phyloP scores from a whole-genome alignment of 768 basidiomycete genomes.

The Suillus alpinus region DNA sequence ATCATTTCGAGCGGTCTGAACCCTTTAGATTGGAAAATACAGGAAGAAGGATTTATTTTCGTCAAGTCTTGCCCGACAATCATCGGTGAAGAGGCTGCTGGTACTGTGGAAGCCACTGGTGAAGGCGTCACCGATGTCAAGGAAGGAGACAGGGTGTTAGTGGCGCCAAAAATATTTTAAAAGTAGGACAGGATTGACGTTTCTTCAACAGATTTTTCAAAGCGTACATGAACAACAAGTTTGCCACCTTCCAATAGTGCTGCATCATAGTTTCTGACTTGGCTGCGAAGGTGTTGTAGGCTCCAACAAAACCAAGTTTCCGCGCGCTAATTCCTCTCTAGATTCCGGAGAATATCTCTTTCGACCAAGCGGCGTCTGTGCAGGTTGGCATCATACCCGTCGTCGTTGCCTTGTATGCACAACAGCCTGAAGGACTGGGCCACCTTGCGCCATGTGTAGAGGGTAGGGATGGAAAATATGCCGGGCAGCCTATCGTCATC shows the following conservation, averaged over 20 bases:
- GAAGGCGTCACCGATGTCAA: slow-evolving; percentile 34
- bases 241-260: slow-evolving; percentile 28
- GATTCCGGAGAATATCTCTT: slow-evolving; percentile 36
- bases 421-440: slow-evolving; percentile 23
- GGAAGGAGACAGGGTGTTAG: slow-evolving; percentile 38
- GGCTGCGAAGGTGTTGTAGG: slow-evolving; percentile 12
- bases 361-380: slow-evolving; percentile 38
- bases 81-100: slow-evolving; percentile 37
- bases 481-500: too few species aligned
- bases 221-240: slow-evolving; percentile 1
- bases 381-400: slow-evolving; percentile 32
- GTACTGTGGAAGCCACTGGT: slow-evolving; percentile 37
- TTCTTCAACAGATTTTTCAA: slow-evolving; percentile 12
- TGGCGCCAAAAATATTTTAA: background rate
- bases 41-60: slow-evolving; percentile 3
- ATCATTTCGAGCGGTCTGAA: slow-evolving; percentile 41
- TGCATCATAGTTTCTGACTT: slow-evolving; percentile 21
- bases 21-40: slow-evolving; percentile 39
- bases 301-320: background rate
- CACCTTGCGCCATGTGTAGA: slow-evolving; percentile 32
- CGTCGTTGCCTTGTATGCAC: slow-evolving; percentile 31
- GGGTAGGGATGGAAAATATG: too few species aligned
- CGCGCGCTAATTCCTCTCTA: slow-evolving; percentile 2
- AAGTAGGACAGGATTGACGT: background rate
- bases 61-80: slow-evolving; percentile 36